Percentiles rank a stretch among this genome's conserved stretches.
phyloP scores from a whole-genome alignment of 495 filamentous ascomycete genomes.

The Xylaria curta region DNA sequence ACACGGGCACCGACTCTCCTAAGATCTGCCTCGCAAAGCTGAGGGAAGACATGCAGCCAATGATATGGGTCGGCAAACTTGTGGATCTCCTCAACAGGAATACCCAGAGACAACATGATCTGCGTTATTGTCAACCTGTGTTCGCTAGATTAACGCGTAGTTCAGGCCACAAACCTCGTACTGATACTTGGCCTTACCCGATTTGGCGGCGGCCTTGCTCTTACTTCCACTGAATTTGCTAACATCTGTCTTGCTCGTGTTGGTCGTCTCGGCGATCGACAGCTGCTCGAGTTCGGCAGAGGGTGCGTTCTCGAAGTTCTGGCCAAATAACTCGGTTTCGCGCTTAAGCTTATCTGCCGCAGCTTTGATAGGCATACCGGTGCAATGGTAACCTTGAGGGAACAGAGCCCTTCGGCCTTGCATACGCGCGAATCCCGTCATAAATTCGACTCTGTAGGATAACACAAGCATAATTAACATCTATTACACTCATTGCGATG shows the following conservation, averaged over 20 bases:
- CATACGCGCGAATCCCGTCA: constrained; percentile 83
- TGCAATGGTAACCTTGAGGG: constrained; percentile 94
- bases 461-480: neutral
- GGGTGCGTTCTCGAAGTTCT: constrained; percentile 80
- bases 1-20: constrained; percentile 84
- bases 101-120: constrained; percentile 75
- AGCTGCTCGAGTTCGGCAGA: constrained; percentile 53
- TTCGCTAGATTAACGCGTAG: neutral
- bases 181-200: constrained; percentile 76
- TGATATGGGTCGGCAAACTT: constrained; percentile 85
- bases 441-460: constrained; percentile 72
- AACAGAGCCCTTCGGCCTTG: constrained; percentile 86
- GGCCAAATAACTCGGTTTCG: constrained; percentile 87
- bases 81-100: constrained; percentile 86
- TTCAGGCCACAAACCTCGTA: constrained; percentile 33
- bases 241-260: constrained; percentile 66
- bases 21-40: constrained; percentile 78
- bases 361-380: constrained; percentile 97
- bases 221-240: constrained; percentile 95
- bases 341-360: constrained; percentile 92
- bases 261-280: constrained; percentile 24
- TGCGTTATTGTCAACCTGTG: constrained; percentile 29
- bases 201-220: constrained; percentile 90
- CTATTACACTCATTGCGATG: neutral
- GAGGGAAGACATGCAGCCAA: constrained; percentile 90